Base-by-base conservation (phyloP, 805 yeast species). In the Phaffomyces opuntiae region DNA sequence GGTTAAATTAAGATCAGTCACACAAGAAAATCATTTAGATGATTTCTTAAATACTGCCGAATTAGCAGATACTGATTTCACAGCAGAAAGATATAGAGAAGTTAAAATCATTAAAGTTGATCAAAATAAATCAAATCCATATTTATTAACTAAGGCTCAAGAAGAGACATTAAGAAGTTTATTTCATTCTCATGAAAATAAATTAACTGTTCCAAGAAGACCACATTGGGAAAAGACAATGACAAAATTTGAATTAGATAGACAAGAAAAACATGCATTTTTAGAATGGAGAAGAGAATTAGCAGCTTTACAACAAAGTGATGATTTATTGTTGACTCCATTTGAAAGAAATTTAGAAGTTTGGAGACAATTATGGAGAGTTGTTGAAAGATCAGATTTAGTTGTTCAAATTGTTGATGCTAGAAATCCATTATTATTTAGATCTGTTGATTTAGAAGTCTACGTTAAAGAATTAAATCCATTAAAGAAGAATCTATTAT, bases 351-450 rank as follows among this genome's bases (percentile, higher is more conserved):
- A 93, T 63, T 72, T 93, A 52, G 96, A 91, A 72, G 97, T 93
- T 48, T 93, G 99, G 99, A 81, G 93, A 62, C 99, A 93, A 67
- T 71, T 93, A 53, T 93, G 99, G 99, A 78, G 99, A 68, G 99
- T 93, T 38, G 86, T 89, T 24, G 99, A 93, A 65, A 79, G 98
- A 61, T 87, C 93, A 24, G 96, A 91, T 64, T 73, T 93, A 56
- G 80, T 93, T 36, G 97, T 93, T 7, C 99, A 93, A 64, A 93
- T 93, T 69, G 98, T 93, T 27, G 99, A 93, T 69, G 98, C 97
- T 12, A 77, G 99, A 67, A 89, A 87, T 61, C 99, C 99, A 6
- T 67, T 90, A 48, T 72, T 88, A 49, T 93, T 88, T 70, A 77
- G 98, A 62, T 89, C 96, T 2, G 77, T 77, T 25, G 98, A 93